A percentile compares a stretch with the other conserved stretches of the same genome.
These are phyloP conservation scores for Blastobotrys attinorum DNA, from an alignment of 805 yeast genomes.

Conservation along the genomic window DNA sequence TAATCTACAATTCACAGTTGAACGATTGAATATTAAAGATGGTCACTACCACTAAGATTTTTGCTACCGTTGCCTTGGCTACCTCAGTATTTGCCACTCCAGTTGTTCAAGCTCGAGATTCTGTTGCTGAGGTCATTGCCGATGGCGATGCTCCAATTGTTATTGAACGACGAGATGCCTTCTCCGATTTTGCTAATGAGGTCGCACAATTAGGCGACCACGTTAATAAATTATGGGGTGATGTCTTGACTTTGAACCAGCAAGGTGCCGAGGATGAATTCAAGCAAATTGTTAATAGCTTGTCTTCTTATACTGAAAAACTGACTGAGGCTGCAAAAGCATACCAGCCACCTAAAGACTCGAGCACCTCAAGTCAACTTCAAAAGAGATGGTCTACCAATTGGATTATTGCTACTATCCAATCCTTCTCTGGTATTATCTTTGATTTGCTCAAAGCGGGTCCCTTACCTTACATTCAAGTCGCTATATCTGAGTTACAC, in stretches of 20 bases:
- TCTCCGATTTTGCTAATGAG: not conserved
- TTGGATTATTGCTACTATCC: not conserved
- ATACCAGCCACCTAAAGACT: not conserved
- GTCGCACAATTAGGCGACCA: not conserved
- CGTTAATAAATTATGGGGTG: not conserved
- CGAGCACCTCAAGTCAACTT: not conserved
- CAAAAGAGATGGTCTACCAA: not conserved
- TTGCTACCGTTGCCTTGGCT: not conserved
- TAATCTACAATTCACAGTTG: too few species aligned
- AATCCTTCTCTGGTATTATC: not conserved
- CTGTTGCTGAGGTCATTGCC: not conserved
- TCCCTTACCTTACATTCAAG: not conserved
- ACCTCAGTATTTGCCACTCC: constrained; percentile 1
- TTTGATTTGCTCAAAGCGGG: not conserved
- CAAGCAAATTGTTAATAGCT: not conserved
- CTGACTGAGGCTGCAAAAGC: not conserved
- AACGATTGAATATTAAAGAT: too few species aligned
- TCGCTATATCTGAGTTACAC: not conserved
- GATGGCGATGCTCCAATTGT: too few species aligned
- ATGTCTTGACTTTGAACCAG: not conserved
- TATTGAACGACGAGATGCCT: not conserved
- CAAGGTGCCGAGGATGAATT: not conserved
- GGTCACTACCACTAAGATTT: not conserved
- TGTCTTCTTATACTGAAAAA: not conserved
- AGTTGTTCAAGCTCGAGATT: not conserved